A percentile compares a stretch with the other conserved stretches of the same genome.
Evolutionary conservation across 2,329 filamentous ascomycete species (phyloP).

Genomic region (Curvularia verruculosa): DNA sequence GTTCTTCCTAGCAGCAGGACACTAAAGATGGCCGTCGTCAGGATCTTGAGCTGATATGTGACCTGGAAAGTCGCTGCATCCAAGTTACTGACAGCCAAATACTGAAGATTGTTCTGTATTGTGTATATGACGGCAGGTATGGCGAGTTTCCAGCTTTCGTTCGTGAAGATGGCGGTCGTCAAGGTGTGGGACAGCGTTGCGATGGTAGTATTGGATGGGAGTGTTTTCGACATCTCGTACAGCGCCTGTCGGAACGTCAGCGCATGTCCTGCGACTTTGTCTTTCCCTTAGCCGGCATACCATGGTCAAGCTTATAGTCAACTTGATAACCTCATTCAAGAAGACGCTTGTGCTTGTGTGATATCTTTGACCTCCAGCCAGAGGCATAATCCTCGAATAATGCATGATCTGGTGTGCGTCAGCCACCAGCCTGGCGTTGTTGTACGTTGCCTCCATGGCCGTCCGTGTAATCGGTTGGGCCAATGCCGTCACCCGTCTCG

Average conservation of each 20-base stretch:
- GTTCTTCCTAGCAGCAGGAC: slow-evolving; percentile 75
- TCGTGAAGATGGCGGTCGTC: slow-evolving; percentile 79
- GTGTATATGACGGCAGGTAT: slow-evolving; percentile 90
- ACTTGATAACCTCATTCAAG: slow-evolving; percentile 89
- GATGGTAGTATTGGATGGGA: slow-evolving; percentile 78
- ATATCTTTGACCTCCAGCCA: slow-evolving; percentile 81
- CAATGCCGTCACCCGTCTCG: slow-evolving; percentile 4
- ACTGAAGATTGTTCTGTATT: slow-evolving; percentile 91
- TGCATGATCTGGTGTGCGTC: slow-evolving; percentile 73
- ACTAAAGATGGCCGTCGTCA: slow-evolving; percentile 87
- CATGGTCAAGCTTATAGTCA: slow-evolving; percentile 83
- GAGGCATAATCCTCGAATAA: slow-evolving; percentile 94
- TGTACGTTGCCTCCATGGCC: background rate
- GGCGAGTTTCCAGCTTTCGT: slow-evolving; percentile 93
- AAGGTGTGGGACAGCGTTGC: slow-evolving; percentile 82
- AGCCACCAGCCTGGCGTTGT: slow-evolving; percentile 1
- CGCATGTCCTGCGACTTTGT: background rate
- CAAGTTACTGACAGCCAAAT: slow-evolving; percentile 87
- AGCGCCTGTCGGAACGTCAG: slow-evolving; percentile 59
- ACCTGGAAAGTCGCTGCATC: slow-evolving; percentile 94
- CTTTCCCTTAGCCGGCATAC: slow-evolving; percentile 7
- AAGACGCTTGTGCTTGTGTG: slow-evolving; percentile 94
- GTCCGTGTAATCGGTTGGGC: slow-evolving; percentile 3
- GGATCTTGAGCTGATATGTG: slow-evolving; percentile 91
- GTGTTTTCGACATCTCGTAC: slow-evolving; percentile 80